Conservation (phyloP, 129 eudicot genomes). For the Chrysanthemum makinoi region DNA sequence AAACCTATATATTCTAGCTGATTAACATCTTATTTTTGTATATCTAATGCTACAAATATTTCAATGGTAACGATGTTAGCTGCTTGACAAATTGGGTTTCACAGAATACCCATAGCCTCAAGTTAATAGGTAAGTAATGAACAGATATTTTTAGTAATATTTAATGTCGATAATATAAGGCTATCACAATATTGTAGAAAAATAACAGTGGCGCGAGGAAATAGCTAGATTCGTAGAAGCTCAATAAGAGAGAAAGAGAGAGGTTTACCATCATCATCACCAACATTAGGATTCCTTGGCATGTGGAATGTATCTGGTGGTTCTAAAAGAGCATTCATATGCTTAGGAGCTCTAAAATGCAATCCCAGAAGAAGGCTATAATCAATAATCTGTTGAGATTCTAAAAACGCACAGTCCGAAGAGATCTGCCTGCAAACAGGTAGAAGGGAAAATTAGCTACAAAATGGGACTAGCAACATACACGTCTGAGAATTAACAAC, state of each 20-base stretch:
- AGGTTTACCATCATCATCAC: slow-evolving; percentile 34
- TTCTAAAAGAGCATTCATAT: slow-evolving; percentile 54
- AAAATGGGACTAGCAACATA: background rate
- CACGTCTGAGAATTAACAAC: background rate
- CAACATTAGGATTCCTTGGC: slow-evolving; percentile 11
- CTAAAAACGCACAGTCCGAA: slow-evolving; percentile 58
- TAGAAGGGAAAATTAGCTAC: background rate
- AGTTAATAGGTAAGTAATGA: background rate
- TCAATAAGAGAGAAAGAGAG: background rate
- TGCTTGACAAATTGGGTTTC: background rate
- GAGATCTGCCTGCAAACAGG: slow-evolving; percentile 56
- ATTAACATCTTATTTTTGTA: background rate
- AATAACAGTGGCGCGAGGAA: background rate
- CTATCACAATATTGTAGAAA: background rate
- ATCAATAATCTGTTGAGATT: slow-evolving; percentile 73
- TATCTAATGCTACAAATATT: background rate
- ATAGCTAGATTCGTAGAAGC: background rate
- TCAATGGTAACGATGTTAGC: background rate
- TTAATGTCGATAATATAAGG: background rate
- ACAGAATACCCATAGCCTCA: background rate
- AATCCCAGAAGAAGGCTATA: slow-evolving; percentile 86
- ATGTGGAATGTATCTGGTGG: slow-evolving; percentile 41
- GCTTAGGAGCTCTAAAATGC: slow-evolving; percentile 91
- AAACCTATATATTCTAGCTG: too few relatives aligned
- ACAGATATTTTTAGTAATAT: too few relatives aligned